These are phyloP conservation scores for Salvia splendens DNA, from an alignment of 257 asterid species.

Conservation along the genomic window DNA sequence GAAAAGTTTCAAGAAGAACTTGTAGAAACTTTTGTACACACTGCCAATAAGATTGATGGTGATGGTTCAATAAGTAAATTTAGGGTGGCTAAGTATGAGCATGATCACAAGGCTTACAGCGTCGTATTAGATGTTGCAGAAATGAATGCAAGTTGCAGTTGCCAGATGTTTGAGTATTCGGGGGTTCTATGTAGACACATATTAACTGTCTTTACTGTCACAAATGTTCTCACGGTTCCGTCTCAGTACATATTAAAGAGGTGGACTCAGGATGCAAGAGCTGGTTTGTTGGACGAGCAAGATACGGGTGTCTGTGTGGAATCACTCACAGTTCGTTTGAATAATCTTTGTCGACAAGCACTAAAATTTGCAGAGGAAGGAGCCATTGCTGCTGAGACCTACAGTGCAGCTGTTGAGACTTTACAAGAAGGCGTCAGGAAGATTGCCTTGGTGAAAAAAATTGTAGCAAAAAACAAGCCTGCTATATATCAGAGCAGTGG, in stretches of 20 bases:
- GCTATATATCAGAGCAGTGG: constrained; percentile 50
- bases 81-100: constrained; percentile 81
- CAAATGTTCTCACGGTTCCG: constrained; percentile 73
- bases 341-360: constrained; percentile 60
- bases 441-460: constrained; percentile 52
- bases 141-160: constrained; percentile 77
- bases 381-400: constrained; percentile 62
- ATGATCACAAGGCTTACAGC: constrained; percentile 68
- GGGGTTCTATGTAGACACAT: constrained; percentile 78
- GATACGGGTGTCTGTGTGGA: constrained; percentile 39
- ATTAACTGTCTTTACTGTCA: constrained; percentile 76
- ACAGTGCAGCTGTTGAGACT: constrained; percentile 54
- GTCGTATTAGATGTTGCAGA: constrained; percentile 53
- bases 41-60: constrained; percentile 73
- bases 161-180: constrained; percentile 79
- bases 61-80: constrained; percentile 58
- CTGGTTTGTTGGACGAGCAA: constrained; percentile 45
- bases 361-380: constrained; percentile 69
- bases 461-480: constrained; percentile 47
- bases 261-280: constrained; percentile 69
- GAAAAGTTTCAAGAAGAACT: constrained; percentile 79
- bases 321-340: constrained; percentile 63
- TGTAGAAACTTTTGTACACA: constrained; percentile 82
- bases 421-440: constrained; percentile 64
- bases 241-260: constrained; percentile 67